phyloP scores from a whole-genome alignment of 2,329 filamentous ascomycete species.

The Fusarium cyanostomum region DNA sequence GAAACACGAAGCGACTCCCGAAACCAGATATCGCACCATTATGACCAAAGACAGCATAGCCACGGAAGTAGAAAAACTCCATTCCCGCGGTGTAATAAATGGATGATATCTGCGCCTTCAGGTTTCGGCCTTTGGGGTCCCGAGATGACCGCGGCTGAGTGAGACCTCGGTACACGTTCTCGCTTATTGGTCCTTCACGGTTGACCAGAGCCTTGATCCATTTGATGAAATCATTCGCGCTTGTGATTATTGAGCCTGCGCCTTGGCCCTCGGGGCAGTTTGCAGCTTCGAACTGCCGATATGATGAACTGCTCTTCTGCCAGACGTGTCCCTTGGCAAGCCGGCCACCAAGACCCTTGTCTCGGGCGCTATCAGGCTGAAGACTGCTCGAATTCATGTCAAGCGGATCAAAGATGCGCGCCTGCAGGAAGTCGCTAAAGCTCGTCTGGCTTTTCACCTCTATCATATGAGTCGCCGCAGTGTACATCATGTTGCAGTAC shows the following conservation, averaged over 20 bases:
- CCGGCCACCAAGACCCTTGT: not conserved
- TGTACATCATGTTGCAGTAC: constrained; percentile 29
- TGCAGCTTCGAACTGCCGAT: not conserved
- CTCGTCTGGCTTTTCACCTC: not conserved
- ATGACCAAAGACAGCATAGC: constrained; percentile 38
- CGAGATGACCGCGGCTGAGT: constrained; percentile 28
- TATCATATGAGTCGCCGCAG: not conserved
- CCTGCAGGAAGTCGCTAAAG: not conserved
- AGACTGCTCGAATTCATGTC: constrained; percentile 6
- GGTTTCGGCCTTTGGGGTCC: constrained; percentile 13
- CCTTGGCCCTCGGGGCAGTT: constrained; percentile 44
- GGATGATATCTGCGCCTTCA: constrained; percentile 16
- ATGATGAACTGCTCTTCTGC: constrained; percentile 2
- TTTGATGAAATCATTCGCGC: constrained; percentile 43
- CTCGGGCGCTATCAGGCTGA: not conserved
- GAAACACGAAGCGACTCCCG: constrained; percentile 39
- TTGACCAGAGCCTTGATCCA: constrained; percentile 44
- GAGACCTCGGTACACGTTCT: constrained; percentile 38
- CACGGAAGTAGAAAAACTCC: constrained; percentile 37
- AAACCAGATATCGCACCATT: constrained; percentile 41
- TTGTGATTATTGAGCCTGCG: constrained; percentile 44
- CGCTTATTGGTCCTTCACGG: constrained; percentile 33
- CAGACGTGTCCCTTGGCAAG: constrained; percentile 18
- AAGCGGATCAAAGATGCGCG: not conserved
- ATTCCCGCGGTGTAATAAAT: constrained; percentile 36